phyloP scores from a whole-genome alignment of 2,329 filamentous ascomycete genomes.

The Pseudogymnoascus destructans region DNA sequence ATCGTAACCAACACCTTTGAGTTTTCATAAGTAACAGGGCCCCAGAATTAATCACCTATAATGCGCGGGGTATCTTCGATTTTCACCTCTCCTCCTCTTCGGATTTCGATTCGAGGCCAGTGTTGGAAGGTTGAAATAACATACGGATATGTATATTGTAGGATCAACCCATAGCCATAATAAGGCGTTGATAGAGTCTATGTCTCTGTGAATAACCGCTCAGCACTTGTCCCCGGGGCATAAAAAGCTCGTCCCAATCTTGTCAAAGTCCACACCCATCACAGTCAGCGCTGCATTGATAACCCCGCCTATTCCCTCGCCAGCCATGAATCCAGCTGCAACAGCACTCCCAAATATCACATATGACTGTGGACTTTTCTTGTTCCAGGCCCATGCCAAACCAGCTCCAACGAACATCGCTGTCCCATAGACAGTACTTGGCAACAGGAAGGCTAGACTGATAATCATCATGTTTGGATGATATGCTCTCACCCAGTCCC shows the following conservation, averaged over 20 bases:
- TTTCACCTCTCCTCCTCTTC: neutral
- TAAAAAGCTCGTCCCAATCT: conserved; percentile 5
- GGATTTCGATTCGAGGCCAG: neutral
- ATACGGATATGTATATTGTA: neutral
- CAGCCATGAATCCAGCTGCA: conserved; percentile 17
- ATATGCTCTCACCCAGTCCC: conserved; percentile 3
- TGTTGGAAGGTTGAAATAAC: neutral
- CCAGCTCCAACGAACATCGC: conserved; percentile 17
- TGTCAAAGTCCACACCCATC: conserved; percentile 1
- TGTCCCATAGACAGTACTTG: conserved; percentile 17
- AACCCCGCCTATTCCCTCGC: conserved; percentile 17
- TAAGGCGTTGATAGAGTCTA: neutral
- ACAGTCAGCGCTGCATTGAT: conserved; percentile 15
- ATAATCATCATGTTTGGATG: conserved; percentile 16
- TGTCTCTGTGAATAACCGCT: neutral
- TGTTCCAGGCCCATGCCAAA: conserved; percentile 15
- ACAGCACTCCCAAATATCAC: conserved; percentile 16
- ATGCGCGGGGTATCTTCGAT: neutral
- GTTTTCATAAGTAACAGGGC: neutral
- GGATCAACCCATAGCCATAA: neutral
- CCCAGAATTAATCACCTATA: neutral
- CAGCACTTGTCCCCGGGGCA: neutral
- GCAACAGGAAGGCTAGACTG: conserved; percentile 15
- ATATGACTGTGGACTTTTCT: conserved; percentile 13
- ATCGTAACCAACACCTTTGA: neutral